Evolutionary conservation across 768 basidiomycete species (phyloP).

Genomic region (Tricholomella constricta): DNA sequence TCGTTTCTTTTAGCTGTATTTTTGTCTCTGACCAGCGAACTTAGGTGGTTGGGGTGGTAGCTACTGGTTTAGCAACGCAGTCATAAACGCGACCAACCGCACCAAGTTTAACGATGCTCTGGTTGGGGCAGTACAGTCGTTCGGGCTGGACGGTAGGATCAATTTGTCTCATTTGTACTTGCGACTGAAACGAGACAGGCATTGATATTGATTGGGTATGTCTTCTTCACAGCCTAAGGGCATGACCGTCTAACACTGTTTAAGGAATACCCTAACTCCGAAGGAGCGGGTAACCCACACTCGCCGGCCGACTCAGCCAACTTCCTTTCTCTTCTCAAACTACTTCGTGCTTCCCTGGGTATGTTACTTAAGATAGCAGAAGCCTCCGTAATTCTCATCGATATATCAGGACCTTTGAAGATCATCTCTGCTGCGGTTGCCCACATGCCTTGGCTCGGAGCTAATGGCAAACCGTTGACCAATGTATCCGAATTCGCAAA

Average conservation of each 20-base stretch:
- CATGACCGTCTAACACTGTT: constrained; percentile 32
- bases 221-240: neutral
- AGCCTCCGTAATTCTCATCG: constrained; percentile 3
- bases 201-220: constrained; percentile 60
- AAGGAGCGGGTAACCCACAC: constrained; percentile 62
- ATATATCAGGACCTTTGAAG: constrained; percentile 48
- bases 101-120: constrained; percentile 58
- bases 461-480: constrained; percentile 59
- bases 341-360: constrained; percentile 59
- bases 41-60: constrained; percentile 69
- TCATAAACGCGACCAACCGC: constrained; percentile 46
- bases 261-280: constrained; percentile 72
- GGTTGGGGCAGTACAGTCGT: constrained; percentile 53
- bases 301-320: constrained; percentile 62
- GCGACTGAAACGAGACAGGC: constrained; percentile 17
- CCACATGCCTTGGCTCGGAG: constrained; percentile 66
- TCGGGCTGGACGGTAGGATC: constrained; percentile 63
- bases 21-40: neutral
- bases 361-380: neutral
- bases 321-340: constrained; percentile 59
- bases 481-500: constrained; percentile 66
- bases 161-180: neutral
- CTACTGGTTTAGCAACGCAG: constrained; percentile 63
- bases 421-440: constrained; percentile 72
- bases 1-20: neutral